These are phyloP conservation scores for Tephrocybe rancida DNA, from an alignment of 768 basidiomycete species.

Conservation along the genomic window DNA sequence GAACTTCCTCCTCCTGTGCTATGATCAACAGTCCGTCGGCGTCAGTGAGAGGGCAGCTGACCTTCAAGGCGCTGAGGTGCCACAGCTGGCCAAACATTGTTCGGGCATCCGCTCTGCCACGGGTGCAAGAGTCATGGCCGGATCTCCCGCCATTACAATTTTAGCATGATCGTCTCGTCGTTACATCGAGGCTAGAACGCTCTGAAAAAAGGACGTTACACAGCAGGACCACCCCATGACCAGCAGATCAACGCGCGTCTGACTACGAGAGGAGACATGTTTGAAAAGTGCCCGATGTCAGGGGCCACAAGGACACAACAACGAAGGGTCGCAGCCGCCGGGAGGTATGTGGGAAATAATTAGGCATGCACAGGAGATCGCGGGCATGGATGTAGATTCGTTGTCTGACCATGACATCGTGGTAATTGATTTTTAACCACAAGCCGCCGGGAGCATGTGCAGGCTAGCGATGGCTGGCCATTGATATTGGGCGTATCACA, in stretches of 20 bases:
- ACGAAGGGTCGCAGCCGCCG: constrained; percentile 4
- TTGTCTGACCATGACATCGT: constrained; percentile 5
- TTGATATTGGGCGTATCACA: neutral
- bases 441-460: constrained; percentile 4
- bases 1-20: neutral
- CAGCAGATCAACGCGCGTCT: neutral
- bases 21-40: neutral
- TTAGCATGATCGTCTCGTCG: neutral
- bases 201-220: too few species aligned
- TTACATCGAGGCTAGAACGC: too few species aligned
- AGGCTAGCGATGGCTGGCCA: neutral
- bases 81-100: neutral
- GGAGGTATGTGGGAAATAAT: neutral
- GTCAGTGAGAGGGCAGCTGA: neutral
- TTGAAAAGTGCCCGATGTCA: neutral
- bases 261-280: neutral
- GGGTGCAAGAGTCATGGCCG: neutral
- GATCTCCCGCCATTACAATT: neutral
- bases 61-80: neutral
- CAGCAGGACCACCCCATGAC: too few species aligned
- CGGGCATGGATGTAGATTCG: neutral
- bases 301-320: neutral
- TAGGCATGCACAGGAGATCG: neutral
- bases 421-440: neutral
- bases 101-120: neutral